A percentile compares a stretch with the other conserved stretches of the same genome.
Evolutionary conservation across 192 early-diverging fungal genomes (phyloP).

Genomic region (Helicostylum pulchrum): DNA sequence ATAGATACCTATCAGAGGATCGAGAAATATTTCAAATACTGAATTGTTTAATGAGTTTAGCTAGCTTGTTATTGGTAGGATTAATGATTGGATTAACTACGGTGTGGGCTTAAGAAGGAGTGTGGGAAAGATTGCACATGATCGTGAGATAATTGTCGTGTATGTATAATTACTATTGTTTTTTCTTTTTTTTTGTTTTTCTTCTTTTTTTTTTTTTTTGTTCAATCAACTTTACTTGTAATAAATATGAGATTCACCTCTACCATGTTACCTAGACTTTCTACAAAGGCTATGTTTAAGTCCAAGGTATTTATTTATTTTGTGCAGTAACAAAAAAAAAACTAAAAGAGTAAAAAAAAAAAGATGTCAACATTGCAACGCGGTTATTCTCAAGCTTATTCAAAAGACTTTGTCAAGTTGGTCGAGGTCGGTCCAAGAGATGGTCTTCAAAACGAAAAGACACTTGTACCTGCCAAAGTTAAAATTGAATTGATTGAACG

Average conservation of each 20-base stretch:
- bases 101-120: no score
- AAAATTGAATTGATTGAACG: conserved; percentile 88
- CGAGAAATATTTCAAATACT: conserved; percentile 5
- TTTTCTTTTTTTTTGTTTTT: neutral
- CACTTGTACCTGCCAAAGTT: conserved; percentile 69
- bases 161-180: neutral
- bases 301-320: neutral
- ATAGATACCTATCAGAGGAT: neutral
- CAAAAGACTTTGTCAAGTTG: conserved; percentile 61
- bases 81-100: neutral
- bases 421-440: conserved; percentile 96
- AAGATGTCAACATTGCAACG: neutral
- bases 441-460: conserved; percentile 95
- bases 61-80: neutral
- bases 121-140: neutral
- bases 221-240: neutral
- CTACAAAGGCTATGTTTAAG: neutral
- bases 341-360: no score
- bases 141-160: neutral
- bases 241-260: neutral
- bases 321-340: neutral
- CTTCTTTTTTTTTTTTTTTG: neutral
- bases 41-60: conserved; percentile 8
- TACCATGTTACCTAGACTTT: neutral
- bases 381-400: neutral